Base-by-base conservation (phyloP, 208 protist species). In the Leishmania lainsoni region DNA sequence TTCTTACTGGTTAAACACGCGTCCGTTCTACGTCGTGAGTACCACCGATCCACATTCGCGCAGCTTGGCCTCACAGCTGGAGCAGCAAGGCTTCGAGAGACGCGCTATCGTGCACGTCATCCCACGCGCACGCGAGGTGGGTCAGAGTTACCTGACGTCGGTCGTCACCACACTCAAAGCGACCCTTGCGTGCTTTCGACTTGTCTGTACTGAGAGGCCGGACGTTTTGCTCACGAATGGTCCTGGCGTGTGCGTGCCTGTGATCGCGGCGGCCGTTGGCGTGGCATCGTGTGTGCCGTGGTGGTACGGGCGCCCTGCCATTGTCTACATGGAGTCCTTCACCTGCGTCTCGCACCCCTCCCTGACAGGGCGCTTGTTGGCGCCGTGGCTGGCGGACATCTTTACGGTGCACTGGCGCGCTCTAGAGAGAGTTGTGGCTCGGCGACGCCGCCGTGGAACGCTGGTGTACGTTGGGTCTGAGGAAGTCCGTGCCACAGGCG, bases 191-290 rank as follows among this genome's bases (percentile, higher is more conserved):
- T 85, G 83, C 2, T 69, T 90, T 39, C 66, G 71, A 1, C 69
- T 93, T 3, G 83, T 95, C 35, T 49, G 77, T 9, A 16, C 45
- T 9, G 89, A 95, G 77, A 70, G 69, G 69, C 93, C 94, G 2
- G 89, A 94, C 68, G 89, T 97, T 52, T 80, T 98, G 80, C 85
- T 98, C n/a, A 87, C 86, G 10, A 98, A 98, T 79, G 97, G 97
- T 1, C 97, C 97, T 70, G 97, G 95, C 39, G 94, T 97, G 65
- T 98, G 97, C 82, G 83, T 98, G 49, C 97, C 97, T 20, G 89
- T 98, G 16, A 90, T 96, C 26, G 74, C 83, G 14, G 93, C 94
- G 3, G 79, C 85, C 10, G 20, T 93, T 39, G 81, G 94, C 29
- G 35, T 98, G 10, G 74, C 90, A 2, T 58, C 86, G 32, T 78